These are phyloP conservation scores for Heterobasidion irregulare DNA, from an alignment of 1,284 basidiomycete genomes.

Conservation along the genomic window DNA sequence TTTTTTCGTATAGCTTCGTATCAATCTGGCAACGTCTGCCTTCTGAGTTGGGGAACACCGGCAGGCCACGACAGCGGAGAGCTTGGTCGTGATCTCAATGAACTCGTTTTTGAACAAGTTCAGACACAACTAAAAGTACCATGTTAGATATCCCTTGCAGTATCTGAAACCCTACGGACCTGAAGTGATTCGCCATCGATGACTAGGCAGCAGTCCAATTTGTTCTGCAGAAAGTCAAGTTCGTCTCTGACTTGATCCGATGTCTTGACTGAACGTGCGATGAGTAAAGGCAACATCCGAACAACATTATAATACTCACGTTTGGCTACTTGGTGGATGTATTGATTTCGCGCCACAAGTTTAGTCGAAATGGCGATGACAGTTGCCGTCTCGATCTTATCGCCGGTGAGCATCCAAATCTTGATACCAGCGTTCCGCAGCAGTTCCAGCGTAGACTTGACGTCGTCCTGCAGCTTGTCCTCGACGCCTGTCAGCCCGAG, in stretches of 20 bases:
- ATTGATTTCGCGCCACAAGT: constrained; percentile 92
- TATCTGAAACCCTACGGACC: constrained; percentile 28
- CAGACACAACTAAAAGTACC: constrained; percentile 63
- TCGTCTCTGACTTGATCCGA: constrained; percentile 80
- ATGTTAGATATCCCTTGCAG: not conserved
- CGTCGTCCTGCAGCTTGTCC: constrained; percentile 97
- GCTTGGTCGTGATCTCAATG: constrained; percentile 90
- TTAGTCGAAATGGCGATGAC: constrained; percentile 98
- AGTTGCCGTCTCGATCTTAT: constrained; percentile 98
- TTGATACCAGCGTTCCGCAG: constrained; percentile 95
- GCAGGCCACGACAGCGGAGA: constrained; percentile 95
- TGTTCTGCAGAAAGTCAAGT: constrained; percentile 92
- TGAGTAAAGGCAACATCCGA: constrained; percentile 8
- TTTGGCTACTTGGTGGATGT: constrained; percentile 96
- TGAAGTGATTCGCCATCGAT: constrained; percentile 98
- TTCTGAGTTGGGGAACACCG: constrained; percentile 99
- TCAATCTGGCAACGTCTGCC: constrained; percentile 92
- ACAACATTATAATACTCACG: constrained; percentile 39
- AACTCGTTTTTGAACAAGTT: constrained; percentile 91
- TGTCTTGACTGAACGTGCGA: constrained; percentile 56
- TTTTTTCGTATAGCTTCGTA: constrained; percentile 85
- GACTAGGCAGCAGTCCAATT: constrained; percentile 94
- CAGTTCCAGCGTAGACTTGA: constrained; percentile 89
- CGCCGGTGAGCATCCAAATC: constrained; percentile 99
- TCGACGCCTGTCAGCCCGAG: constrained; percentile 96